phyloP scores from a whole-genome alignment of 306 rosid genomes.

The Ochetophila trinervis region DNA sequence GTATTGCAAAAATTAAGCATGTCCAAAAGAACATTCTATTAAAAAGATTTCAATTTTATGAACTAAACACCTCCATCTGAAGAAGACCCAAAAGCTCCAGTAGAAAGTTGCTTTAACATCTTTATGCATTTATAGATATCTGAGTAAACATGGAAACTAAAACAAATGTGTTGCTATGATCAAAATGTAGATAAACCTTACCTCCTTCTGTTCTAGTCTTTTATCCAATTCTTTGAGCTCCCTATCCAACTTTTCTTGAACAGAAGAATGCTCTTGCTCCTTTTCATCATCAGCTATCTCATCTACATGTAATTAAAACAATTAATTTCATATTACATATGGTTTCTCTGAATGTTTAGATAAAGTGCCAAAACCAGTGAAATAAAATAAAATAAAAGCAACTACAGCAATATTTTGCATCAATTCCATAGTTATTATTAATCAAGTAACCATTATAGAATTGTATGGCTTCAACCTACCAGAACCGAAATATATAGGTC shows the following conservation, averaged over 20 bases:
- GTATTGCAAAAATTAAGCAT: background rate
- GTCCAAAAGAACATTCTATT: background rate
- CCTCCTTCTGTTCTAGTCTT: slow-evolving; percentile 96
- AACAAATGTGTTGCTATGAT: background rate
- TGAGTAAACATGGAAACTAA: background rate
- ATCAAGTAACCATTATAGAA: too few species aligned
- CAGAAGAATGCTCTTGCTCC: slow-evolving; percentile 87
- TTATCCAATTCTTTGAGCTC: slow-evolving; percentile 93
- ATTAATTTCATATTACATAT: background rate
- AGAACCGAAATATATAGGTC: background rate
- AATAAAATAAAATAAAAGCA: background rate
- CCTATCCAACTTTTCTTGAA: slow-evolving; percentile 77
- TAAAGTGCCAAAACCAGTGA: background rate
- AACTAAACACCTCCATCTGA: slow-evolving; percentile 5
- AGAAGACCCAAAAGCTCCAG: background rate
- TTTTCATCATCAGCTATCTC: slow-evolving; percentile 66
- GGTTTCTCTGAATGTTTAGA: background rate
- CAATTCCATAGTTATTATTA: too few species aligned
- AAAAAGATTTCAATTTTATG: background rate
- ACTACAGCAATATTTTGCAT: background rate
- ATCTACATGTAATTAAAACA: slow-evolving; percentile 38
- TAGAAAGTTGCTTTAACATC: background rate
- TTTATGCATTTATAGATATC: background rate
- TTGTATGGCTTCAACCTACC: too few species aligned
- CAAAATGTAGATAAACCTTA: slow-evolving; percentile 18